Percentiles rank a stretch among this genome's conserved stretches.
phyloP scores from a whole-genome alignment of 2,329 filamentous ascomycete genomes.

The Fusarium sp. region DNA sequence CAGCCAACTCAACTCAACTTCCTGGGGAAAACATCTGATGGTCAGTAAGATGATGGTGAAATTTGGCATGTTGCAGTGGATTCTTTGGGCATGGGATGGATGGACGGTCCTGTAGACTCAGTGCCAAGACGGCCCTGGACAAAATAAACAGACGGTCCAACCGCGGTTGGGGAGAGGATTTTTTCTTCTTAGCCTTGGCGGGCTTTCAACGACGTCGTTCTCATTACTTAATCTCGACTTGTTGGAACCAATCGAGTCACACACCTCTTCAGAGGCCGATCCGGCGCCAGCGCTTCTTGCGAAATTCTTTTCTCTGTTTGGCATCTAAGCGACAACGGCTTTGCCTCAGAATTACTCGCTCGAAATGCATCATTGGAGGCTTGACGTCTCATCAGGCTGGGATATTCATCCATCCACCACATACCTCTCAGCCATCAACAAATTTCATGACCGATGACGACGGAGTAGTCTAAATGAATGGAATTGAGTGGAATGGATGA shows the following conservation, averaged over 20 bases:
- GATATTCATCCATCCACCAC: slow-evolving; percentile 13
- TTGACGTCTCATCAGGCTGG: neutral
- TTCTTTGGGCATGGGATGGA: slow-evolving; percentile 2
- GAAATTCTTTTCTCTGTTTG: slow-evolving; percentile 37
- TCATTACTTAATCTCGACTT: slow-evolving; percentile 52
- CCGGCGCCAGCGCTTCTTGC: slow-evolving; percentile 33
- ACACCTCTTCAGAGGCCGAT: slow-evolving; percentile 36
- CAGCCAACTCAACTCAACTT: slow-evolving; percentile 9
- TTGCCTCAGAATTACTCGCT: slow-evolving; percentile 30
- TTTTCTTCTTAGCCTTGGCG: slow-evolving; percentile 37
- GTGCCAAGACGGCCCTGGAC: slow-evolving; percentile 16
- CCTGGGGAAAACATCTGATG: slow-evolving; percentile 24
- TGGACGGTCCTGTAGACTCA: neutral
- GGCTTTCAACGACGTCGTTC: slow-evolving; percentile 46
- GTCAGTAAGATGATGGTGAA: slow-evolving; percentile 25
- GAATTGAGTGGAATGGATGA: slow-evolving; percentile 8
- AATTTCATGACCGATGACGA: too few relatives aligned
- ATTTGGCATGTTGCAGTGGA: slow-evolving; percentile 24
- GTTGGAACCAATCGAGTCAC: slow-evolving; percentile 47
- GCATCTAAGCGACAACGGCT: slow-evolving; percentile 25
- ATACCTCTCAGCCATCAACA: slow-evolving; percentile 1
- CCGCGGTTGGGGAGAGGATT: slow-evolving; percentile 12
- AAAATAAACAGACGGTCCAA: slow-evolving; percentile 31
- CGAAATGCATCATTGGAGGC: slow-evolving; percentile 32
- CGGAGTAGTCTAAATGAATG: neutral